phyloP scores from a whole-genome alignment of 192 early-diverging fungal genomes.

The Entomortierella beljakovae region DNA sequence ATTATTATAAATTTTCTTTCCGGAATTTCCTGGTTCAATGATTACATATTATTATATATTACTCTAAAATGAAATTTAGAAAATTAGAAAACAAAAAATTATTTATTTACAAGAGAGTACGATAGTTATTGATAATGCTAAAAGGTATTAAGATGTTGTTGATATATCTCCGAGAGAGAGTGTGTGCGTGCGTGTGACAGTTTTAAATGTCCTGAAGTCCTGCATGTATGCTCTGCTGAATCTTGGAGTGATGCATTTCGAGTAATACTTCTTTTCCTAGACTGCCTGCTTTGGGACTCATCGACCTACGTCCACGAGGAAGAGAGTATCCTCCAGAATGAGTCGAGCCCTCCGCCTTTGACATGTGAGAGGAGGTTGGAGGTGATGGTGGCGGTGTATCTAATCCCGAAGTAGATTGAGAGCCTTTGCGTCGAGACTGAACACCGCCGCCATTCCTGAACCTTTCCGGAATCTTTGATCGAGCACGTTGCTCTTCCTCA shows the following conservation, averaged over 20 bases:
- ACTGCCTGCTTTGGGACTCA: constrained; percentile 41
- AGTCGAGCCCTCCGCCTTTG: constrained; percentile 14
- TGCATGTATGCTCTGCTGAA: constrained; percentile 41
- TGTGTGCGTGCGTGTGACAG: too few relatives aligned
- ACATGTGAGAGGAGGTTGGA: constrained; percentile 6
- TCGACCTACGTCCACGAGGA: constrained; percentile 35
- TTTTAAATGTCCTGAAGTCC: constrained; percentile 16
- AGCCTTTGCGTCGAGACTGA: constrained; percentile 12
- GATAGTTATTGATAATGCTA: too few relatives aligned
- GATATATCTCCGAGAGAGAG: too few relatives aligned
- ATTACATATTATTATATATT: too few relatives aligned
- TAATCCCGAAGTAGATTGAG: constrained; percentile 11
- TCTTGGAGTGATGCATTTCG: constrained; percentile 46
- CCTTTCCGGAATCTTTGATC: constrained; percentile 21
- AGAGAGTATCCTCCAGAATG: constrained; percentile 18
- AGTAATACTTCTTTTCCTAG: constrained; percentile 35
- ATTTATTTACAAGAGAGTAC: too few relatives aligned
- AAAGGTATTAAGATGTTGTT: too few relatives aligned
- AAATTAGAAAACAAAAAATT: too few relatives aligned
- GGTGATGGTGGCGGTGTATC: constrained; percentile 47
- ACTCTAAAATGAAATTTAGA: too few relatives aligned
- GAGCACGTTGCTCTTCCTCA: constrained; percentile 25
- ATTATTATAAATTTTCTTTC: too few relatives aligned
- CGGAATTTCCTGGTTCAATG: too few relatives aligned
- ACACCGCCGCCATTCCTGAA: constrained; percentile 26